phyloP scores from a whole-genome alignment of 257 asterid genomes.

The Agastache rugosa region DNA sequence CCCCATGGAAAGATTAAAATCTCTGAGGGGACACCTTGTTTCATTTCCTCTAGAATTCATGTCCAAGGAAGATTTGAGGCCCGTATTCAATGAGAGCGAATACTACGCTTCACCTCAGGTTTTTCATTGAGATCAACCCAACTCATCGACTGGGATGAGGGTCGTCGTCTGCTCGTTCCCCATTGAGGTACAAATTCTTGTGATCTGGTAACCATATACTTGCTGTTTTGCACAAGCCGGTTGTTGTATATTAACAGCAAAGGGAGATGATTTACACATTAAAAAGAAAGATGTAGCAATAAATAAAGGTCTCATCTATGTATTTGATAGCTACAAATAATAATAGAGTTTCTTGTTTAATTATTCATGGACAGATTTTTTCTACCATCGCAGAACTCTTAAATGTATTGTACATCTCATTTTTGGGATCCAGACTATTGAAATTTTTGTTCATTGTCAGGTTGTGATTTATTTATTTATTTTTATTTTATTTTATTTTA shows the following conservation, averaged over 20 bases:
- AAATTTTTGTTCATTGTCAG: background rate
- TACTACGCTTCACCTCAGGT: constrained; percentile 95
- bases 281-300: constrained; percentile 16
- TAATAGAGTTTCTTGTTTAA: background rate
- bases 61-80: constrained; percentile 92
- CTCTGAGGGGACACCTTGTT: constrained; percentile 89
- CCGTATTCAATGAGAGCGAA: constrained; percentile 93
- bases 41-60: constrained; percentile 92
- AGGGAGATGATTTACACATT: constrained; percentile 34
- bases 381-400: background rate
- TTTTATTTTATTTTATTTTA: too few relatives aligned
- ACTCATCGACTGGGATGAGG: background rate
- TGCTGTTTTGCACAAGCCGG: constrained; percentile 5
- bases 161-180: background rate
- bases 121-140: constrained; percentile 57
- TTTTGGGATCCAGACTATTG: constrained; percentile 15
- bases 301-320: constrained; percentile 18
- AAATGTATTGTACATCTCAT: constrained; percentile 1
- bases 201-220: background rate
- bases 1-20: constrained; percentile 81
- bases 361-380: background rate
- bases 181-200: background rate
- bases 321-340: constrained; percentile 19
- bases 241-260: constrained; percentile 37
- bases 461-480: too few relatives aligned